A percentile compares a stretch with the other conserved stretches of the same genome.
Conservation (phyloP, 2,329 filamentous ascomycete species). For the Amauroascus verrucosus region DNA sequence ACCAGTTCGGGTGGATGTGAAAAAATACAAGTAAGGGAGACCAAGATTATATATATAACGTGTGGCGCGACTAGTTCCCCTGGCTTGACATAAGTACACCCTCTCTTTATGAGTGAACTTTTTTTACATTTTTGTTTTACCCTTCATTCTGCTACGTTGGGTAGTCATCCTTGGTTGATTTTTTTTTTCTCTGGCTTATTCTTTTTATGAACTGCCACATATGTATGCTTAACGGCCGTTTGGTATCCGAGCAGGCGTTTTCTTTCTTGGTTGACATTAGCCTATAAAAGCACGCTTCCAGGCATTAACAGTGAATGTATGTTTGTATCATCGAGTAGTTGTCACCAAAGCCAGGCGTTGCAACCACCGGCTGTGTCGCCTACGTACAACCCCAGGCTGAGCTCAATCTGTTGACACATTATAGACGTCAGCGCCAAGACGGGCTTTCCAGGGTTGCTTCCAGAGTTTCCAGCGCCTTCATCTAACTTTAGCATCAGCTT, state of each 20-base stretch:
- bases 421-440: constrained; percentile 11
- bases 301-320: not conserved
- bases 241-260: not conserved
- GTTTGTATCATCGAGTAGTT: no score
- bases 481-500: not conserved
- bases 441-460: not conserved
- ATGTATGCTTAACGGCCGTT: not conserved
- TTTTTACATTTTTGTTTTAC: no score
- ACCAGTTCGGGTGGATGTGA: constrained; percentile 26
- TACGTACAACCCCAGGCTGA: no score
- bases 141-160: not conserved
- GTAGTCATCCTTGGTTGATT: no score
- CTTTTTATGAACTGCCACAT: not conserved
- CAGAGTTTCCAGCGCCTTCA: not conserved
- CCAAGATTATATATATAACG: not conserved
- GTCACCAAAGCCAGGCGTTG: no score
- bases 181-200: not conserved
- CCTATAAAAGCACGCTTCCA: not conserved
- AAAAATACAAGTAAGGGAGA: constrained; percentile 21
- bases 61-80: not conserved
- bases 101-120: no score
- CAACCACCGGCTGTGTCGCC: no score
- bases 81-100: no score
- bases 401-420: no score
- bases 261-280: not conserved